Base-by-base conservation (phyloP, 108 stramenopile species). In the Cyclotella choctawhatcheeana region DNA sequence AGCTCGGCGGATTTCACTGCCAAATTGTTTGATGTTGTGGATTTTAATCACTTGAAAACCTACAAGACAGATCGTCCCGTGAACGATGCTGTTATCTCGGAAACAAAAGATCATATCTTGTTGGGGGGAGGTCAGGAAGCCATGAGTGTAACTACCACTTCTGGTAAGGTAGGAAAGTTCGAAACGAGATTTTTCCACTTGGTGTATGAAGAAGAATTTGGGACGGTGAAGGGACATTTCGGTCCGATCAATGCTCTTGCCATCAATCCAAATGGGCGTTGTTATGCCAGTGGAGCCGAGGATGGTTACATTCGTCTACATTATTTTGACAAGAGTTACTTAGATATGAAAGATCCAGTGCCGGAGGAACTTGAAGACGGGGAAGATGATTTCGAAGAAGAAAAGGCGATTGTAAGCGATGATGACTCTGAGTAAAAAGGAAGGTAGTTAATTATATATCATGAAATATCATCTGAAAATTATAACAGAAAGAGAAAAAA, bases 71-170 rank as follows among this genome's bases (percentile, higher is more conserved):
- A 99, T 62, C 92, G 98, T 74, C 98, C 97, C 2, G 97, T 99
- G 50, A 99, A 99, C 75, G 98, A 97, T 74, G 97, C 96, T n/a
- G 97, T 94, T 52, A 97, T 99, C 63, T 88, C 89, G 29, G 96
- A 95, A 54, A 87, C 81, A 14, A 94, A 96, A 80, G 97, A 98
- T 73, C 99, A 99, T 66, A 97, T 99, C 30, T 70, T 99, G 34
- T 71, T 99, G 64, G 99, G 97, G 13, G 99, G 99, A 48, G 99
- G 99, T 25, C 99, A 99, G 82, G 99, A 99, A 69, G 99, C 99
- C 56, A 97, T 96, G 96, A 83, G 81, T 67, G 99, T 99, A 13
- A 99, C 99, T 43, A 99, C 98, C 14, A 99, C 99, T 14, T 81
- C 96, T n/a, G 97, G 96, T 3, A 93, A 91, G 82, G 97, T 93